Conservation (phyloP, 139 green algal species). For the Micractinium sp. region DNA sequence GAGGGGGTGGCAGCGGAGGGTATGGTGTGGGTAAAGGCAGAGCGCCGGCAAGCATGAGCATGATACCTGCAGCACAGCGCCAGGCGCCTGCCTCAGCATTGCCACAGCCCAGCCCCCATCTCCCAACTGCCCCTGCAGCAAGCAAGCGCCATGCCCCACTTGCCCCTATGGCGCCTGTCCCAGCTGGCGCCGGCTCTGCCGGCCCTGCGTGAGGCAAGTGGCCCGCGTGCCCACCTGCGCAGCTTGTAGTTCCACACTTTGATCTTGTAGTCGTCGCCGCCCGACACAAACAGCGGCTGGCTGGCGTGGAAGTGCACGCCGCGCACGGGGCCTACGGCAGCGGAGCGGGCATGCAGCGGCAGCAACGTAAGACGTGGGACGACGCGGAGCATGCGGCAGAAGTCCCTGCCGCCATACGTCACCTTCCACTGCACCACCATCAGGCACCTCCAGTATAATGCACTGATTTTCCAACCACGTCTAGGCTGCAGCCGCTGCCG, state of each 20-base stretch:
- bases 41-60: too few species aligned
- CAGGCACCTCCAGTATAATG: too few species aligned
- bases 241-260: slow-evolving; percentile 99
- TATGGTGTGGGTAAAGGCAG: background rate
- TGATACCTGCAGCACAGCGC: too few species aligned
- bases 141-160: background rate
- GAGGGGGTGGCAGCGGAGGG: background rate
- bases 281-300: slow-evolving; percentile 98
- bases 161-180: background rate
- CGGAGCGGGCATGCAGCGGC: background rate
- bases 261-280: slow-evolving; percentile 98
- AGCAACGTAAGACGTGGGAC: background rate
- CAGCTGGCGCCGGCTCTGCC: too few species aligned
- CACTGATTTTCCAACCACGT: too few species aligned
- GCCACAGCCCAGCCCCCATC: too few species aligned
- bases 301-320: slow-evolving; percentile 97
- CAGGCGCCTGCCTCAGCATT: too few species aligned
- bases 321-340: slow-evolving; percentile 84
- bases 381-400: background rate
- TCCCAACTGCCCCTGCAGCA: too few species aligned
- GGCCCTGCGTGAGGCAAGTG: too few species aligned
- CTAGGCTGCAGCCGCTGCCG: too few species aligned
- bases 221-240: slow-evolving; percentile 52
- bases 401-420: too few species aligned
- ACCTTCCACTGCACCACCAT: background rate